A percentile compares a stretch with the other conserved stretches of the same genome.
These are phyloP conservation scores for Irineochytrium annulatum DNA, from an alignment of 192 early-diverging fungal genomes.

Conservation along the genomic window DNA sequence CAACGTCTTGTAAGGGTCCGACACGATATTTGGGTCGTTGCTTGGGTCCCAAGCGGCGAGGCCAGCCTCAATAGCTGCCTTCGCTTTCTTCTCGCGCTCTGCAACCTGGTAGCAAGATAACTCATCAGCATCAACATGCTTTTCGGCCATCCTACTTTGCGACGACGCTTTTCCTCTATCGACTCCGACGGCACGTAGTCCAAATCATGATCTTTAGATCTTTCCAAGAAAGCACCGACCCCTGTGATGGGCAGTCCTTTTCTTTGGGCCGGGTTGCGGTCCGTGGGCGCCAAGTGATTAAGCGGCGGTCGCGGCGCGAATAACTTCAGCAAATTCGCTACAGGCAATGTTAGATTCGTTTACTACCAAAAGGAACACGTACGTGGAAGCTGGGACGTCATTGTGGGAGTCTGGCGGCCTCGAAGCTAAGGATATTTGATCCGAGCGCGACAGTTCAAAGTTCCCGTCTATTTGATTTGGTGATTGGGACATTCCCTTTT, in stretches of 20 bases:
- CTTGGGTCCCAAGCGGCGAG: constrained; percentile 67
- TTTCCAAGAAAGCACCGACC: constrained; percentile 54
- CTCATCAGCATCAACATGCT: neutral
- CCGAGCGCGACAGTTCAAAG: no score
- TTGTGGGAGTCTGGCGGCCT: no score
- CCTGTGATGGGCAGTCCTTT: constrained; percentile 50
- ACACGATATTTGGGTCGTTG: constrained; percentile 64
- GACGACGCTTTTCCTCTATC: constrained; percentile 61
- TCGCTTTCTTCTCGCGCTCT: constrained; percentile 52
- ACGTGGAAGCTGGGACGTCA: constrained; percentile 31
- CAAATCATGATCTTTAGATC: constrained; percentile 53
- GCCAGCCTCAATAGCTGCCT: constrained; percentile 52
- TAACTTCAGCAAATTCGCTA: constrained; percentile 69
- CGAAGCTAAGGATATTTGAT: no score
- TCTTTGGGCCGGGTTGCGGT: constrained; percentile 57
- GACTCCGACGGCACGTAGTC: constrained; percentile 72
- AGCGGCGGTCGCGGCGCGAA: constrained; percentile 81
- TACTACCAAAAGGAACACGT: neutral
- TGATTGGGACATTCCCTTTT: no score
- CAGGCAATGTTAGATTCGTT: constrained; percentile 28
- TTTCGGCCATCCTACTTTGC: constrained; percentile 67
- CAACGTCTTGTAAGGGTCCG: constrained; percentile 90
- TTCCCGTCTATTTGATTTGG: no score
- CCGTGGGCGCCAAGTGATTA: constrained; percentile 59
- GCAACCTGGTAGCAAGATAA: constrained; percentile 37